Conservation (phyloP, 371 early-diverging fungal species). For the Haplosporangium sp. region DNA sequence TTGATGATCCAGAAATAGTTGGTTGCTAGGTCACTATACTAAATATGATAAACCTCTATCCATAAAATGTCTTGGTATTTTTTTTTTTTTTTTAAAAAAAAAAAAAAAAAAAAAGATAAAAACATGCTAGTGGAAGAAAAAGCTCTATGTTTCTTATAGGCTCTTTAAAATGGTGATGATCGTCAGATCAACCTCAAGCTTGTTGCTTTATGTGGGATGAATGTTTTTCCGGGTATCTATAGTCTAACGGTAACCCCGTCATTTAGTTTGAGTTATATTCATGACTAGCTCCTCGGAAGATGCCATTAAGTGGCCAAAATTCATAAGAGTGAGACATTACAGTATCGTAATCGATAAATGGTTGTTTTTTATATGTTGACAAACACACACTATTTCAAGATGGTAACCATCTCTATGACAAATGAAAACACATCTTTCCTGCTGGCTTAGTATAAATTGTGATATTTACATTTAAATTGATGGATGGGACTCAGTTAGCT, state of each 20-base stretch:
- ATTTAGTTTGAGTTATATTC: neutral
- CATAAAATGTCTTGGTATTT: neutral
- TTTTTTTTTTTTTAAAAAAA: too few relatives aligned
- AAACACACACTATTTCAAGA: too few relatives aligned
- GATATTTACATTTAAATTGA: too few relatives aligned
- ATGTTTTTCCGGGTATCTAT: neutral
- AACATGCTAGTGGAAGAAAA: constrained; percentile 3
- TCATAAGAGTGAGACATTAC: neutral
- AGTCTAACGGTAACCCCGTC: neutral
- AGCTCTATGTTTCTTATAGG: too few relatives aligned
- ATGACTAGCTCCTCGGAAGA: neutral
- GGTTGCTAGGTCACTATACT: neutral
- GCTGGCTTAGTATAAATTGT: too few relatives aligned
- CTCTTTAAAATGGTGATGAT: neutral
- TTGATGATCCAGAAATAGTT: too few relatives aligned
- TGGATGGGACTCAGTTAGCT: too few relatives aligned
- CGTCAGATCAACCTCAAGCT: neutral
- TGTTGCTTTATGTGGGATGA: neutral
- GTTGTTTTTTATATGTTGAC: neutral
- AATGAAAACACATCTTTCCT: too few relatives aligned
- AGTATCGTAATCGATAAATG: neutral
- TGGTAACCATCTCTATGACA: too few relatives aligned
- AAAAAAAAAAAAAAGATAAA: too few relatives aligned
- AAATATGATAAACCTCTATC: neutral
- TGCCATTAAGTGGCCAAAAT: neutral